phyloP scores from a whole-genome alignment of 345 rosid species.

The Arabis hirsuta region DNA sequence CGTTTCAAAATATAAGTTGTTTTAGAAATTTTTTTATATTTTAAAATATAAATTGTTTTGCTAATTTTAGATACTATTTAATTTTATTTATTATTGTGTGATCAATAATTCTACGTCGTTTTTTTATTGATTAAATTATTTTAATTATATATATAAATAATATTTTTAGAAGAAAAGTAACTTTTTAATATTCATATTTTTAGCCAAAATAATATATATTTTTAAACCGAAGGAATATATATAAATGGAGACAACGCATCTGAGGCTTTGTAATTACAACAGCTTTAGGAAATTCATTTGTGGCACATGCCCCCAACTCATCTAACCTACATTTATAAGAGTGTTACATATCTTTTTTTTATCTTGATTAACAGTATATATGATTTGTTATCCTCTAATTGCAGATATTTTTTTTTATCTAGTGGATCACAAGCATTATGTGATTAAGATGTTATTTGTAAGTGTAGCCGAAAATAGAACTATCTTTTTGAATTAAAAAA shows the following conservation, averaged over 20 bases:
- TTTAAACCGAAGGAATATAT: no score
- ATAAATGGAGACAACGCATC: slow-evolving; percentile 11
- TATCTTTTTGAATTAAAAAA: neutral
- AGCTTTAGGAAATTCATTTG: slow-evolving; percentile 6
- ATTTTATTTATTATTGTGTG: no score
- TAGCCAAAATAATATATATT: no score
- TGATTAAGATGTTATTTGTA: slow-evolving; percentile 31
- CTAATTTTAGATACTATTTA: no score
- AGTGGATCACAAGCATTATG: slow-evolving; percentile 27
- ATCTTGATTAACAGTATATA: slow-evolving; percentile 5
- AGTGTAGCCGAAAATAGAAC: slow-evolving; percentile 25
- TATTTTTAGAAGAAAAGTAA: no score
- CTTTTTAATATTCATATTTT: no score
- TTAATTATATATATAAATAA: no score
- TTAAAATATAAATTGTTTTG: no score
- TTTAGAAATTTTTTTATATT: no score
- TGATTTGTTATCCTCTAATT: neutral
- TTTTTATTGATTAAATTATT: no score
- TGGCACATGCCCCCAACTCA: slow-evolving; percentile 9
- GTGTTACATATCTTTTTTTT: neutral
- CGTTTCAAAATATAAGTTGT: no score
- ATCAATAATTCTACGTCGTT: no score
- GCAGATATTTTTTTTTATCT: neutral
- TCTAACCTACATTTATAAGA: neutral
- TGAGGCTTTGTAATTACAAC: neutral